Conservation (phyloP, 2,329 filamentous ascomycete species). For the Botrytis fragariae region DNA sequence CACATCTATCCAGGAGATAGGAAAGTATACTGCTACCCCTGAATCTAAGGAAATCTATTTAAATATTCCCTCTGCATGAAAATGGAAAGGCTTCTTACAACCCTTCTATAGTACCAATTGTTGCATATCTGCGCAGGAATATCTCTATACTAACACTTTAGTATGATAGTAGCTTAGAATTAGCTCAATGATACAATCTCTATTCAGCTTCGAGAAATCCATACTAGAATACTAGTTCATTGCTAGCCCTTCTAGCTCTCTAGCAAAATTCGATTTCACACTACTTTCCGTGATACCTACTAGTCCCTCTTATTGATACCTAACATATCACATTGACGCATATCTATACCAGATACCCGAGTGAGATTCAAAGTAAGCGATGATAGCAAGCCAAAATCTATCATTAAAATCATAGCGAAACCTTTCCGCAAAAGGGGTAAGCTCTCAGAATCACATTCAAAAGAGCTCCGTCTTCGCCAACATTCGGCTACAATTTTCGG, state of each 20-base stretch:
- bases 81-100: neutral
- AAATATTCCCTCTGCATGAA: fast-evolving
- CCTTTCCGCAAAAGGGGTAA: neutral
- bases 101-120: neutral
- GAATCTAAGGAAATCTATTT: neutral
- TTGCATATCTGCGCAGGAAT: neutral
- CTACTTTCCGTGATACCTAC: neutral
- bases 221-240: neutral
- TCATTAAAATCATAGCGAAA: neutral
- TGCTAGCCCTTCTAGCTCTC: neutral
- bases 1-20: neutral
- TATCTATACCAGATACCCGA: neutral
- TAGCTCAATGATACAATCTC: no score
- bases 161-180: neutral
- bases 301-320: neutral
- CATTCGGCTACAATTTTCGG: neutral
- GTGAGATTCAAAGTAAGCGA: no score
- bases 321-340: neutral
- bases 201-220: no score
- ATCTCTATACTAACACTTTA: neutral
- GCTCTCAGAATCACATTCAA: neutral
- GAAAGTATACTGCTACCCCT: neutral
- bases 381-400: no score
- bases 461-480: neutral
- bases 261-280: neutral